Percentiles rank a stretch among this genome's conserved stretches.
These are phyloP conservation scores for Nelumbo lutea DNA, from an alignment of 164 flowering plant species.

Conservation along the genomic window DNA sequence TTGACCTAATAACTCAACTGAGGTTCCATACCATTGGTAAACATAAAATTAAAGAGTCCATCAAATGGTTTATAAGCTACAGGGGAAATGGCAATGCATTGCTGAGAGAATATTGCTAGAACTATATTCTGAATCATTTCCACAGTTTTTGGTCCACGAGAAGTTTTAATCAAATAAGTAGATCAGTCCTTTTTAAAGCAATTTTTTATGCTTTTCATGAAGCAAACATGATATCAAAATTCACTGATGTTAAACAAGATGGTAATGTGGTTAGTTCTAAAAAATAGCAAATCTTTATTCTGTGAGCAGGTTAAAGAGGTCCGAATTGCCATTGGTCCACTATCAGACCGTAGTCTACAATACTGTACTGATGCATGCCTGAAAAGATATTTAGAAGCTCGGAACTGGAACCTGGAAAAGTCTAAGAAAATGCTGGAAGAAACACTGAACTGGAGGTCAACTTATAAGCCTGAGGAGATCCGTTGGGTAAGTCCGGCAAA, in stretches of 20 bases:
- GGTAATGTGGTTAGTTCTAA: too few species aligned
- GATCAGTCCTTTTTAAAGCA: not conserved
- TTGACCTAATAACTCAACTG: not conserved
- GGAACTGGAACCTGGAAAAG: conserved; percentile 87
- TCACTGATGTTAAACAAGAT: too few species aligned
- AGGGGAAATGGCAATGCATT: not conserved
- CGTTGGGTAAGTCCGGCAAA: conserved; percentile 62
- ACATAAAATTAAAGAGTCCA: not conserved
- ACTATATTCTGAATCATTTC: not conserved
- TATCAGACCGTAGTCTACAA: conserved; percentile 50
- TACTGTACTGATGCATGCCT: conserved; percentile 80
- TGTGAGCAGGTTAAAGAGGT: conserved; percentile 65
- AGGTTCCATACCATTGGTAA: not conserved
- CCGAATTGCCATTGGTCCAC: conserved; percentile 63
- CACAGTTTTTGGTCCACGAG: not conserved
- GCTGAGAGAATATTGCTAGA: not conserved
- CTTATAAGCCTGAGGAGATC: conserved; percentile 90
- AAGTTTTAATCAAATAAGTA: not conserved
- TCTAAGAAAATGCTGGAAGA: conserved; percentile 92
- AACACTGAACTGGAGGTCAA: conserved; percentile 78
- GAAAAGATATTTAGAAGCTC: conserved; percentile 81
- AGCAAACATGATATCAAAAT: not conserved
- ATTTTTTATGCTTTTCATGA: not conserved
- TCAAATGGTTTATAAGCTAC: not conserved
- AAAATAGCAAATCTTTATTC: not conserved